Conservation (phyloP, 306 rosid species). For the Lathyrus sativus region DNA sequence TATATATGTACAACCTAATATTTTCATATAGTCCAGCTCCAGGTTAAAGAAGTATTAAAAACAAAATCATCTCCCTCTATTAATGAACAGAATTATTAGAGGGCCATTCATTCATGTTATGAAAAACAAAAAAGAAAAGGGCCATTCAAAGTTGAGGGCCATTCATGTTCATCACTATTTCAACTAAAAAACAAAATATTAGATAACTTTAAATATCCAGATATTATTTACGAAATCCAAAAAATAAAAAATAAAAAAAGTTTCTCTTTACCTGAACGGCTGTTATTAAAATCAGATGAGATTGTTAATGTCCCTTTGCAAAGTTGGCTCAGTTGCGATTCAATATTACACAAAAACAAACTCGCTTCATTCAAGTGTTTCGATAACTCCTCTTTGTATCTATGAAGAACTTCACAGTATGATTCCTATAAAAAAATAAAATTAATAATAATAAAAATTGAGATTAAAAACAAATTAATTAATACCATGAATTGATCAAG, state of each 20-base stretch:
- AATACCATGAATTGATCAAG: conserved; percentile 83
- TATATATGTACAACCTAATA: no score
- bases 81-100: not conserved
- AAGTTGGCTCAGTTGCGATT: conserved; percentile 67
- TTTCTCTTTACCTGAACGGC: conserved; percentile 43
- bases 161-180: conserved; percentile 3
- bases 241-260: not conserved
- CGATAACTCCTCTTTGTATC: conserved; percentile 66
- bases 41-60: not conserved
- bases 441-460: no score
- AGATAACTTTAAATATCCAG: not conserved
- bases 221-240: not conserved
- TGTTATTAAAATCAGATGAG: conserved; percentile 35
- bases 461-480: not conserved
- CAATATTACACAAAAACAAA: conserved; percentile 57
- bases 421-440: conserved; percentile 53
- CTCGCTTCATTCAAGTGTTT: conserved; percentile 76
- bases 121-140: conserved; percentile 2
- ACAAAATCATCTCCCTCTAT: not conserved
- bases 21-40: not conserved
- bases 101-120: not conserved
- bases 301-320: conserved; percentile 58
- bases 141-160: not conserved
- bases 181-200: not conserved
- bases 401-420: conserved; percentile 63